These are phyloP conservation scores for Cordyceps javanica DNA, from an alignment of 2,329 filamentous ascomycete species.

Conservation along the genomic window DNA sequence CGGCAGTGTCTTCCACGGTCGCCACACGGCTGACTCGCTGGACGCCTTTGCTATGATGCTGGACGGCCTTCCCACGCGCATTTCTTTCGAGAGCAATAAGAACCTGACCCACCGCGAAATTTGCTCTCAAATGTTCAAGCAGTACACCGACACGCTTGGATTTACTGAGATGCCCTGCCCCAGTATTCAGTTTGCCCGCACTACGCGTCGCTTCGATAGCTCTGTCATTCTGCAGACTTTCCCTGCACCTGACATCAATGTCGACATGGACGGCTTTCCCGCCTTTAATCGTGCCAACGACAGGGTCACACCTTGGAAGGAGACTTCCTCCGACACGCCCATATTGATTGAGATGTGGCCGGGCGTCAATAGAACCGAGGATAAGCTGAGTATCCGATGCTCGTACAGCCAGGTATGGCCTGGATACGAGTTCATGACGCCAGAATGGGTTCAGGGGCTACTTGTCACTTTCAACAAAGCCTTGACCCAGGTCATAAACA, in stretches of 20 bases:
- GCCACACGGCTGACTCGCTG: slow-evolving; percentile 8
- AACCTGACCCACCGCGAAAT: slow-evolving; percentile 8
- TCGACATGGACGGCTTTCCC: slow-evolving; percentile 9
- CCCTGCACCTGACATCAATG: neutral
- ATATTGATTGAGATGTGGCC: slow-evolving; percentile 12
- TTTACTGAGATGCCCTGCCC: slow-evolving; percentile 15
- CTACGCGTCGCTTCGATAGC: slow-evolving; percentile 11
- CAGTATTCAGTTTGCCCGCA: slow-evolving; percentile 10
- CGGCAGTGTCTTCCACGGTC: slow-evolving; percentile 14
- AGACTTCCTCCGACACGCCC: slow-evolving; percentile 6
- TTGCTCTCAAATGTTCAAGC: slow-evolving; percentile 10
- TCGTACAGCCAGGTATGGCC: slow-evolving; percentile 12
- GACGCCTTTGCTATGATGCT: slow-evolving; percentile 14
- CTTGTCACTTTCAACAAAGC: slow-evolving; percentile 11
- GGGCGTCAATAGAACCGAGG: neutral
- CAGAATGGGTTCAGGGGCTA: slow-evolving; percentile 10
- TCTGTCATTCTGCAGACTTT: slow-evolving; percentile 12
- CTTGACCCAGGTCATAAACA: neutral
- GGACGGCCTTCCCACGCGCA: slow-evolving; percentile 7
- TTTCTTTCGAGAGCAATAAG: neutral
- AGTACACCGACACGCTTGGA: slow-evolving; percentile 10
- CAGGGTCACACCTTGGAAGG: slow-evolving; percentile 11
- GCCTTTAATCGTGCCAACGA: slow-evolving; percentile 10
- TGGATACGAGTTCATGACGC: slow-evolving; percentile 13
- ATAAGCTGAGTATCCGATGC: slow-evolving; percentile 10